These are phyloP conservation scores for Lachancea lanzarotensis DNA, from an alignment of 805 yeast species.

Conservation along the genomic window DNA sequence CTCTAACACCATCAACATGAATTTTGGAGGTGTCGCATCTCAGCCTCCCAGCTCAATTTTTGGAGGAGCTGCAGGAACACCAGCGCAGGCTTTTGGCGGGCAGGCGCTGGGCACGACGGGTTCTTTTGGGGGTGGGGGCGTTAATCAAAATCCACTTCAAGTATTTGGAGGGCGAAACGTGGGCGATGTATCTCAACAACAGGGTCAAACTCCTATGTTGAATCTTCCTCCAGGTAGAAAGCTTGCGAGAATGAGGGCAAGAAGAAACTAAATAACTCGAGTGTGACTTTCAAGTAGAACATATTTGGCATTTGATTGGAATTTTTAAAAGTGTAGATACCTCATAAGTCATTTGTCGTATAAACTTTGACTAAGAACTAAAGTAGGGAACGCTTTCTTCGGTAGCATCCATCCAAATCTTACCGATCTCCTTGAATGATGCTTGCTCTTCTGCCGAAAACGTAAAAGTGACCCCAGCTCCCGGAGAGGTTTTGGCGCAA, in stretches of 20 bases:
- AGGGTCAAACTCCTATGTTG: constrained; percentile 6
- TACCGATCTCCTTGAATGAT: not conserved
- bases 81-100: constrained; percentile 21
- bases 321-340: too few species aligned
- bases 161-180: constrained; percentile 7
- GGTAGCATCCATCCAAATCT: constrained; percentile 5
- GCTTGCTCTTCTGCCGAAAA: not conserved
- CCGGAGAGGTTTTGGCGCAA: constrained; percentile 1
- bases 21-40: constrained; percentile 18
- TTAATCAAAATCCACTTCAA: constrained; percentile 5
- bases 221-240: constrained; percentile 18
- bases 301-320: not conserved
- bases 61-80: constrained; percentile 11
- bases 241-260: constrained; percentile 30
- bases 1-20: constrained; percentile 22
- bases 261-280: constrained; percentile 14
- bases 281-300: not conserved
- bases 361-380: not conserved
- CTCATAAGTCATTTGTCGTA: not conserved
- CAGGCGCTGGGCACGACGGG: constrained; percentile 1
- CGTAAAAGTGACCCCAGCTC: not conserved
- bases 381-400: not conserved
- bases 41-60: constrained; percentile 10
- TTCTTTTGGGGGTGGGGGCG: not conserved
- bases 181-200: constrained; percentile 4